Conservation (phyloP, 2,329 filamentous ascomycete genomes). For the Emericellopsis cladophorae region DNA sequence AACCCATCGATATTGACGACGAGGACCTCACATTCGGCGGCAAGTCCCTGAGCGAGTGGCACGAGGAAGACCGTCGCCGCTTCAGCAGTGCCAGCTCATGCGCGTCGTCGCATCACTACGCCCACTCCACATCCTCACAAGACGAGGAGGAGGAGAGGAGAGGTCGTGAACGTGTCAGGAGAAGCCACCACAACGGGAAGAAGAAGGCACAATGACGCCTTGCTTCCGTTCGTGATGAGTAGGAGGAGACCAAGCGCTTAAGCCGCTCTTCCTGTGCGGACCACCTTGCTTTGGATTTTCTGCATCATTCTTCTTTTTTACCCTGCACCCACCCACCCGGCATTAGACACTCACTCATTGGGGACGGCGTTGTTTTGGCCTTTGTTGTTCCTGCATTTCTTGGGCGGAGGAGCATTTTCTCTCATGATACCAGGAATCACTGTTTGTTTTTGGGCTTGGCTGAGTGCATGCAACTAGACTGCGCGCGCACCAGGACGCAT, state of each 20-base stretch:
- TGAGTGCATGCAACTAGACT: not conserved
- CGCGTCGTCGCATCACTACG: not conserved
- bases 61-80: constrained; percentile 42
- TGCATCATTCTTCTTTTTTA: not conserved
- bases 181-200: not conserved
- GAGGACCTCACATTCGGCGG: constrained; percentile 49
- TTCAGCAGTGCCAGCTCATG: constrained; percentile 21
- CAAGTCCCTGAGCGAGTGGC: constrained; percentile 46
- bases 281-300: not conserved
- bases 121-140: not conserved
- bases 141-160: constrained; percentile 23
- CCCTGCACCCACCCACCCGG: not conserved
- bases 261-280: not conserved
- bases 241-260: not conserved
- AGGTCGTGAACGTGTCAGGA: constrained; percentile 23
- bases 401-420: not conserved
- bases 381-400: not conserved
- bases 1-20: constrained; percentile 45
- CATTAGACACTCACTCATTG: not conserved
- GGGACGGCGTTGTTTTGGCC: not conserved
- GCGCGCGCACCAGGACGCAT: not conserved
- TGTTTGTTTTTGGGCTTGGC: not conserved
- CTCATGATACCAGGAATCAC: not conserved
- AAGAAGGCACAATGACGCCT: not conserved
- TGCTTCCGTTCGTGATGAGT: too few species aligned